These are phyloP conservation scores for Rhizophora mangle DNA, from an alignment of 345 rosid genomes.

Conservation along the genomic window DNA sequence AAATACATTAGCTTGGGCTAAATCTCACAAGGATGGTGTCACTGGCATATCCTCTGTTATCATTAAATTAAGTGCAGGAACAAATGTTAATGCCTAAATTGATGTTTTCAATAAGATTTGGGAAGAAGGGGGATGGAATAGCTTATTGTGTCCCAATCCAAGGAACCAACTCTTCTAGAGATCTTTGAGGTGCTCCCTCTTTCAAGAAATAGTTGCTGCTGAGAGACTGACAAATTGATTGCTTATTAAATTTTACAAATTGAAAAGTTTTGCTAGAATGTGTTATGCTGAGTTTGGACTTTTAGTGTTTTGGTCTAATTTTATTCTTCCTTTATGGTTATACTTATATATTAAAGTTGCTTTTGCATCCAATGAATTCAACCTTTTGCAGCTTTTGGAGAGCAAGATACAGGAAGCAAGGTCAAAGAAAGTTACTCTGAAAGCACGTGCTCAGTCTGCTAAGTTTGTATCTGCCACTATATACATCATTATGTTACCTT, in stretches of 20 bases:
- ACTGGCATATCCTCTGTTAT: neutral
- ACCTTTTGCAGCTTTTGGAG: conserved; percentile 72
- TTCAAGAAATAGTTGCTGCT: neutral
- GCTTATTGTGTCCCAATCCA: neutral
- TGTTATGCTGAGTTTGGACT: neutral
- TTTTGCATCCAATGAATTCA: conserved; percentile 17
- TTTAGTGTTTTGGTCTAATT: neutral
- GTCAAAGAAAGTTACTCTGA: conserved; percentile 94
- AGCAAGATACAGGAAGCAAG: conserved; percentile 98
- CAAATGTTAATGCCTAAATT: neutral
- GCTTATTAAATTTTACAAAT: neutral
- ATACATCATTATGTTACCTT: conserved; percentile 6
- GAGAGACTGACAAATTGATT: neutral
- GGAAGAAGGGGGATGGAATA: conserved; percentile 10
- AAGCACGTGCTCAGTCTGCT: conserved; percentile 90
- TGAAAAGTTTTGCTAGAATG: neutral
- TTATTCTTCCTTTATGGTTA: conserved; percentile 6
- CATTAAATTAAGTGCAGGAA: neutral
- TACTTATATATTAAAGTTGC: conserved; percentile 19
- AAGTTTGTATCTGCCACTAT: conserved; percentile 43
- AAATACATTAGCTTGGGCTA: neutral
- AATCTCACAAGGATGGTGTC: neutral
- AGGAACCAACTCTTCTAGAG: too few species aligned
- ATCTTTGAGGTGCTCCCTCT: neutral
- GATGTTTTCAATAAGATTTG: neutral